These are phyloP conservation scores for Cutaneotrichosporon sp. DNA, from an alignment of 1,284 basidiomycete species.

Conservation along the genomic window DNA sequence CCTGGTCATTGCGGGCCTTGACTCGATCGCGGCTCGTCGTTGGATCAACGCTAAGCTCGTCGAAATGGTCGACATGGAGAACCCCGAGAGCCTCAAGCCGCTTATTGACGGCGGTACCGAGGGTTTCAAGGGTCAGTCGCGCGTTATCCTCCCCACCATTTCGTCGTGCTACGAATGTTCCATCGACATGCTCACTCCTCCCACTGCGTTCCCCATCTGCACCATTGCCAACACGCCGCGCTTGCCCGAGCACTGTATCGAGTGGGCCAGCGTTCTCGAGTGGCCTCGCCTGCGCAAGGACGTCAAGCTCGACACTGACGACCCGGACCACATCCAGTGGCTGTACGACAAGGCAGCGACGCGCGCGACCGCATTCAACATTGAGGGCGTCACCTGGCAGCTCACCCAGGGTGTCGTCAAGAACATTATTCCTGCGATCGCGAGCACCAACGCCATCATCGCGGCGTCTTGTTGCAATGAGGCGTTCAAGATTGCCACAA, in stretches of 20 bases:
- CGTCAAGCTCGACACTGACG: conserved; percentile 91
- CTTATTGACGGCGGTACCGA: conserved; percentile 98
- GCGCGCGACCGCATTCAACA: conserved; percentile 87
- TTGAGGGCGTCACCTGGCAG: conserved; percentile 96
- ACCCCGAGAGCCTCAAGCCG: conserved; percentile 91
- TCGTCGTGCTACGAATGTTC: conserved; percentile 94
- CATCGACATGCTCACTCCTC: conserved; percentile 96
- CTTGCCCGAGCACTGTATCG: conserved; percentile 97
- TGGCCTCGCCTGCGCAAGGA: conserved; percentile 92
- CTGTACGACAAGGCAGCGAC: conserved; percentile 71
- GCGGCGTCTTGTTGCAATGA: conserved; percentile 98
- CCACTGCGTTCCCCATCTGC: conserved; percentile 95
- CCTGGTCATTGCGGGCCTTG: conserved; percentile 94
- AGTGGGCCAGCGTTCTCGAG: conserved; percentile 99
- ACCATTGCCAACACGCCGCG: conserved; percentile 99
- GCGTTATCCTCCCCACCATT: conserved; percentile 92
- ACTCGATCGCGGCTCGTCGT: conserved; percentile 90
- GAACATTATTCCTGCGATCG: conserved; percentile 98
- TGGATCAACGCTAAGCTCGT: conserved; percentile 99
- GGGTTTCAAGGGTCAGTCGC: conserved; percentile 97
- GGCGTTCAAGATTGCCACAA: conserved; percentile 97
- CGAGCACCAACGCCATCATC: conserved; percentile 93
- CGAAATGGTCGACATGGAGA: conserved; percentile 82
- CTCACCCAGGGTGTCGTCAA: conserved; percentile 98
- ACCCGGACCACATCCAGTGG: conserved; percentile 96